Evolutionary conservation across 495 filamentous ascomycete species (phyloP).

Genomic region (Penicillium nucicola): DNA sequence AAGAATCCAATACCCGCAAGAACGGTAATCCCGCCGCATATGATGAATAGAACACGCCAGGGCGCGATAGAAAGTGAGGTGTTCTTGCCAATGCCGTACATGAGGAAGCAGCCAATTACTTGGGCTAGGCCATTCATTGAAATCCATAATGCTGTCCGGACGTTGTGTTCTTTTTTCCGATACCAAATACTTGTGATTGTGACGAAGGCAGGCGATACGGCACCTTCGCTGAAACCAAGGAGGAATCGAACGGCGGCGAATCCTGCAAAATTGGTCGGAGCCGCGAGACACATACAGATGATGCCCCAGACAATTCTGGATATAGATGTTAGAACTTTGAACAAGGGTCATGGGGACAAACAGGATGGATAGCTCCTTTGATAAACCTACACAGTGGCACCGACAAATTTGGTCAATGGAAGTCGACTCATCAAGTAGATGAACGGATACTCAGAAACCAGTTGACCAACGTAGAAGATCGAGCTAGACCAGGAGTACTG

Average conservation of each 20-base stretch:
- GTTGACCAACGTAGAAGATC: conserved; percentile 45
- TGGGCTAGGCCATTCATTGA: conserved; percentile 55
- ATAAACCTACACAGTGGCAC: conserved; percentile 19
- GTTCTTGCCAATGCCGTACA: conserved; percentile 53
- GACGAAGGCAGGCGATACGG: conserved; percentile 27
- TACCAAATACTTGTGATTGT: conserved; percentile 36
- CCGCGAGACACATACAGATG: conserved; percentile 50
- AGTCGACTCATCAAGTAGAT: conserved; percentile 54
- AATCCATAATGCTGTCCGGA: conserved; percentile 42
- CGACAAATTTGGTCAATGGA: conserved; percentile 42
- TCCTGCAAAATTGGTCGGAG: conserved; percentile 40
- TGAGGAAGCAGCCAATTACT: conserved; percentile 50
- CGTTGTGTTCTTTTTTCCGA: conserved; percentile 46
- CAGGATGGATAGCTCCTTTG: background rate
- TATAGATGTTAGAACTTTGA: background rate
- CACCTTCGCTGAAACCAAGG: conserved; percentile 50
- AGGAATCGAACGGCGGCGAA: conserved; percentile 49
- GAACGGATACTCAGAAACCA: conserved; percentile 46
- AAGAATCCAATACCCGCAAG: conserved; percentile 49
- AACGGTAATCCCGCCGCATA: conserved; percentile 50
- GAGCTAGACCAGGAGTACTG: conserved; percentile 53
- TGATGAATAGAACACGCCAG: conserved; percentile 47
- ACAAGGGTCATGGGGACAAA: background rate
- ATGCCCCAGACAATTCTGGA: conserved; percentile 39
- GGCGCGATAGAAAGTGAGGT: conserved; percentile 29